phyloP scores from a whole-genome alignment of 768 basidiomycete species.

The Xerocomus potaroensis region DNA sequence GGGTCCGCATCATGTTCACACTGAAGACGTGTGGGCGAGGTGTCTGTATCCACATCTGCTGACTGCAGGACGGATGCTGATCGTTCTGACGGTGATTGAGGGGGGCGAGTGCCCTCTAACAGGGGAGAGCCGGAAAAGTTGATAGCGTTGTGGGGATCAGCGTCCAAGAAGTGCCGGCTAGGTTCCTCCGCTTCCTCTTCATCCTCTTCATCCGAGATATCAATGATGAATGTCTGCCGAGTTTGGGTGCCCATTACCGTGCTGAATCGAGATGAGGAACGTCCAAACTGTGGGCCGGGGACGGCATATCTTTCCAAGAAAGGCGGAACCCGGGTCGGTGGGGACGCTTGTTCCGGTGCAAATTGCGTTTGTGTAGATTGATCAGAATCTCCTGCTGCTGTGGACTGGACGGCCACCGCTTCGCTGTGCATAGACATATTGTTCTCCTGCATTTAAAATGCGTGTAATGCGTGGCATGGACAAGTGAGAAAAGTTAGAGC shows the following conservation, averaged over 20 bases:
- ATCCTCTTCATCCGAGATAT: slow-evolving; percentile 29
- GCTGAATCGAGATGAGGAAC: slow-evolving; percentile 24
- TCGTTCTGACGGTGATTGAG: slow-evolving; percentile 2
- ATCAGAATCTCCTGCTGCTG: slow-evolving; percentile 1
- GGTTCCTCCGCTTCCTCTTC: slow-evolving; percentile 17
- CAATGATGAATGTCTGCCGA: slow-evolving; percentile 28
- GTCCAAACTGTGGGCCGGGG: slow-evolving; percentile 5
- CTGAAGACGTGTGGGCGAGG: slow-evolving; percentile 11
- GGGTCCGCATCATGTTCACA: slow-evolving; percentile 38
- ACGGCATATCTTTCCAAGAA: slow-evolving; percentile 7
- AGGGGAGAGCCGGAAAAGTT: background rate
- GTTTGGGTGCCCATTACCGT: slow-evolving; percentile 19
- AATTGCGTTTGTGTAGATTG: slow-evolving; percentile 4
- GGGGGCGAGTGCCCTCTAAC: background rate
- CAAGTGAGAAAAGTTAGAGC: slow-evolving; percentile 26
- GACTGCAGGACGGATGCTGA: slow-evolving; percentile 2
- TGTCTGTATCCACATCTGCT: slow-evolving; percentile 2
- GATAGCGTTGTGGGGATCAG: background rate
- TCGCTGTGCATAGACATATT: slow-evolving; percentile 7
- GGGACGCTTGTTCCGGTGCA: background rate
- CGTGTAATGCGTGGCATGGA: slow-evolving; percentile 10
- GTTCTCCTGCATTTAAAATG: slow-evolving; percentile 14
- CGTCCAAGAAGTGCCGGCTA: background rate
- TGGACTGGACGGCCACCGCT: background rate
- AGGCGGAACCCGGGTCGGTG: background rate